Percentiles rank a stretch among this genome's conserved stretches.
These are phyloP conservation scores for Monosporascus sp. DNA, from an alignment of 2,329 filamentous ascomycete species.

Conservation along the genomic window DNA sequence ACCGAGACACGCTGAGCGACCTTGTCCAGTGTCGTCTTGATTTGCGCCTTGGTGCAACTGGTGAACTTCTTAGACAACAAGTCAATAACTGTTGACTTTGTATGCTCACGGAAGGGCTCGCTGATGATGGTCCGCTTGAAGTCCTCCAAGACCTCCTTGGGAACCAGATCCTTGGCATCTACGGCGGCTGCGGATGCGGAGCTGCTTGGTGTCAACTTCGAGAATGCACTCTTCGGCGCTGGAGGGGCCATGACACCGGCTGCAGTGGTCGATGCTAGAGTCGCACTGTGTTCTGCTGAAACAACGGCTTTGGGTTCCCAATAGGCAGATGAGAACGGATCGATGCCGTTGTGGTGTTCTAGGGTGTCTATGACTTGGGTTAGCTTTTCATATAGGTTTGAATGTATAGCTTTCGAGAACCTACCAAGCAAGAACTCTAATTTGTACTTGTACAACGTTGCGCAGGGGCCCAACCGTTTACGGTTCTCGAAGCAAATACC, in stretches of 20 bases:
- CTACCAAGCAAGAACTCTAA: constrained; percentile 72
- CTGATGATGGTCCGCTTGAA: constrained; percentile 69
- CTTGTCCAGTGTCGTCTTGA: constrained; percentile 64
- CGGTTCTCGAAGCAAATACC: constrained; percentile 79
- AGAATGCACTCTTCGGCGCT: constrained; percentile 5
- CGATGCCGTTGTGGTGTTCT: constrained; percentile 54
- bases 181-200: constrained; percentile 4
- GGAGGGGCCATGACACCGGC: constrained; percentile 19
- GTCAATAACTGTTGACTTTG: constrained; percentile 70
- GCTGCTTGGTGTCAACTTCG: constrained; percentile 11
- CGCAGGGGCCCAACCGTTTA: constrained; percentile 39
- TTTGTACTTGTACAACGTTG: constrained; percentile 54
- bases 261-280: constrained; percentile 4
- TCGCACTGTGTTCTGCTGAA: constrained; percentile 11
- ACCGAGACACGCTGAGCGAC: constrained; percentile 54
- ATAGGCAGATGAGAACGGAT: constrained; percentile 80
- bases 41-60: constrained; percentile 61
- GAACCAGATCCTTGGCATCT: constrained; percentile 39
- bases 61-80: constrained; percentile 70
- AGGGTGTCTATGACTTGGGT: constrained; percentile 35
- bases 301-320: constrained; percentile 52
- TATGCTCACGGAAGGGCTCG: constrained; percentile 52
- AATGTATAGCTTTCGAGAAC: constrained; percentile 22
- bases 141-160: constrained; percentile 52
- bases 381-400: constrained; percentile 12